Base-by-base conservation (phyloP, 305 asterid species). In the Nicotiana rustica region DNA sequence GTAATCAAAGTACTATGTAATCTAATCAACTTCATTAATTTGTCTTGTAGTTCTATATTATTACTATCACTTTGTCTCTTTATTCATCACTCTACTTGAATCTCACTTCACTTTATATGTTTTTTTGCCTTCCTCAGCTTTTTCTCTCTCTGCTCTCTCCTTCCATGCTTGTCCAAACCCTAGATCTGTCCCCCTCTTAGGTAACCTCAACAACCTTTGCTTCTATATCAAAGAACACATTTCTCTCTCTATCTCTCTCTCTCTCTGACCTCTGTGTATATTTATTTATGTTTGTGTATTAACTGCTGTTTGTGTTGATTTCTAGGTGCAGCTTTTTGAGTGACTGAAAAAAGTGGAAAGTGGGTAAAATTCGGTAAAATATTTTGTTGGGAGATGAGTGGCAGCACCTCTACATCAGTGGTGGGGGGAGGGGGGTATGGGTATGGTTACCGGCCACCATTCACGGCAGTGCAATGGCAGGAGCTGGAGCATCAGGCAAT, bases 401-500 rank as follows among this genome's bases (percentile, higher is more conserved):
- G 96, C 86, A 52, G 59, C 64, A 75, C 65, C 79, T 75, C 79
- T 21, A 85, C 93, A 44, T 91, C 97, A 61, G 87, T 93, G 41
- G 89, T 98, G 81, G 93, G 89, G 91, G 90, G 90, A 79, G 90
- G 90, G 85, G 97, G 82, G 57, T 82, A 78, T 84, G 89, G 97
- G 86, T 85, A 85, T 85, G 83, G 87, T 59, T 91, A 89, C 84
- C 82, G 89, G 88, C 90, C 97, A 36, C 97, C 97, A 8, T 94
- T 96, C 82, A 96, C 98, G 33, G 94, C 98, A n/a, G 93, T 91
- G 84, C 98, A 96, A 85, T 92, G 98, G 97, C 97, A 96, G 90
- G 99, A 96, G 88, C 93, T 96, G 90, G 97, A 94, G 86, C 98
- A 93, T 82, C 99, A 96, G 90, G 98, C 99, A 76, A 94, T 94